These are phyloP conservation scores for Fennellomyces sp. DNA, from an alignment of 371 early-diverging fungal species.

Conservation along the genomic window DNA sequence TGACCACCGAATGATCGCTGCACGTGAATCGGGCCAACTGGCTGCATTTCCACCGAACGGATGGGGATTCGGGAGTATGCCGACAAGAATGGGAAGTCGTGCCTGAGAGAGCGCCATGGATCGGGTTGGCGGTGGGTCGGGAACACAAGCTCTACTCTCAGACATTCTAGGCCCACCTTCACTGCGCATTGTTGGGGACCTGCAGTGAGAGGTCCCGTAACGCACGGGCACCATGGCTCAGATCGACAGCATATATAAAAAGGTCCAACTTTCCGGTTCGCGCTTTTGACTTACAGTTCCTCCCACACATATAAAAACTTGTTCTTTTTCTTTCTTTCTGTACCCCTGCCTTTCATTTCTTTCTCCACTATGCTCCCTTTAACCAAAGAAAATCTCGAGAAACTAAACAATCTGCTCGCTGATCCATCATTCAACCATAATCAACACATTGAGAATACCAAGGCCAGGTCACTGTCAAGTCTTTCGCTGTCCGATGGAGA, in stretches of 20 bases:
- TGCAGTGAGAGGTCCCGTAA: background rate
- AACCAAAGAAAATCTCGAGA: background rate
- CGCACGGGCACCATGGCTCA: conserved; percentile 2
- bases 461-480: background rate
- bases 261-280: background rate
- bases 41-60: background rate
- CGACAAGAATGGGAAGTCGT: background rate
- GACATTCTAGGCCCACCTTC: background rate
- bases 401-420: background rate
- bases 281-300: background rate
- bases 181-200: conserved; percentile 1
- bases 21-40: background rate
- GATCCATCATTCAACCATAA: background rate
- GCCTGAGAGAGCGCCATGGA: background rate
- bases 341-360: background rate
- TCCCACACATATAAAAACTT: too few species aligned
- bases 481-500: background rate
- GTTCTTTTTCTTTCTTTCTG: background rate
- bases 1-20: background rate
- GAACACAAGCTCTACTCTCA: background rate
- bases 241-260: background rate
- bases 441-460: background rate
- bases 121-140: background rate
- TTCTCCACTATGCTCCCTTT: background rate
- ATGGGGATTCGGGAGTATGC: background rate